phyloP scores from a whole-genome alignment of 805 yeast species.

The Phaffomyces opuntiae region DNA sequence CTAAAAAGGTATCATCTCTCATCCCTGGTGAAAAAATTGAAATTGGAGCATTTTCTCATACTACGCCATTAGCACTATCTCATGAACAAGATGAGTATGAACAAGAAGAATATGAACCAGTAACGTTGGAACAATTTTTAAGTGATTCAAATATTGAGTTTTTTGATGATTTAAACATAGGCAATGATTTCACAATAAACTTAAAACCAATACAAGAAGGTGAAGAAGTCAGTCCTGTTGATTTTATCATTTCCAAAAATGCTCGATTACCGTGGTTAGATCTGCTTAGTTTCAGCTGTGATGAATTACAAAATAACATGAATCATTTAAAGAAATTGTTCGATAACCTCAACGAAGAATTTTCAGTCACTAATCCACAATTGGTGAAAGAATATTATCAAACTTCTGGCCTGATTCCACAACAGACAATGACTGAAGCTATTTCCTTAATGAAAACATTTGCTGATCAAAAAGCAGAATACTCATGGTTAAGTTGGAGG shows the following conservation, averaged over 20 bases:
- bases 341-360: conserved; percentile 19
- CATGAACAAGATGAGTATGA: conserved; percentile 13
- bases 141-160: conserved; percentile 21
- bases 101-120: conserved; percentile 18
- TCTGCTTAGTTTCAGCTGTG: conserved; percentile 22
- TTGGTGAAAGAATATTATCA: conserved; percentile 22
- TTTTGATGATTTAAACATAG: conserved; percentile 21
- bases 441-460: conserved; percentile 20
- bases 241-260: conserved; percentile 17
- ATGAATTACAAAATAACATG: conserved; percentile 22
- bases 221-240: conserved; percentile 4
- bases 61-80: conserved; percentile 18
- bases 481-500: conserved; percentile 22
- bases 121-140: conserved; percentile 18
- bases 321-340: conserved; percentile 16
- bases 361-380: conserved; percentile 21
- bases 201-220: conserved; percentile 7
- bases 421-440: conserved; percentile 20
- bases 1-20: conserved; percentile 11
- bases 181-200: conserved; percentile 17
- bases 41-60: conserved; percentile 10
- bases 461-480: conserved; percentile 22
- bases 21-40: conserved; percentile 11
- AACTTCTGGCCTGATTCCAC: conserved; percentile 11
- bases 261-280: conserved; percentile 23